These are phyloP conservation scores for Cryphonectria naterciae DNA, from an alignment of 2,329 filamentous ascomycete genomes.

Conservation along the genomic window DNA sequence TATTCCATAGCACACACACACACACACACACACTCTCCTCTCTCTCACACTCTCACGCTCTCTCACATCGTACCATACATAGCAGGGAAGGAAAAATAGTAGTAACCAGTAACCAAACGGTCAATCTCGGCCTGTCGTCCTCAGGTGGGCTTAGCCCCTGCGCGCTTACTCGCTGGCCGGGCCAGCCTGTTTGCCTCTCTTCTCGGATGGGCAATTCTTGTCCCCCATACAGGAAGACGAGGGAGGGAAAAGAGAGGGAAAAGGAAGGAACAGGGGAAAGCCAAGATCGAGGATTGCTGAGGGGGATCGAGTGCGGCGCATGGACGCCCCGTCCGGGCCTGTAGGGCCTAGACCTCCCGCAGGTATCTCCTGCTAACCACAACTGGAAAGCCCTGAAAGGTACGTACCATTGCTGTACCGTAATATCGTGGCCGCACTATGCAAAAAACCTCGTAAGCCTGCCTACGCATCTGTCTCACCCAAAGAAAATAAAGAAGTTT, in stretches of 20 bases:
- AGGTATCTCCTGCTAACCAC: background rate
- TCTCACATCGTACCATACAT: too few relatives aligned
- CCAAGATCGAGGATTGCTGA: constrained; percentile 24
- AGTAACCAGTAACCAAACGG: background rate
- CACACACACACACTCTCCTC: background rate
- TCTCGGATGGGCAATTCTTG: background rate
- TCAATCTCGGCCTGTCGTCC: constrained; percentile 5
- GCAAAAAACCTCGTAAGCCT: background rate
- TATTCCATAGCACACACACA: background rate
- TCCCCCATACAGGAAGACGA: background rate
- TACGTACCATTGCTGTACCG: background rate
- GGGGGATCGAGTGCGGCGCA: constrained; percentile 12
- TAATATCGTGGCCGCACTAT: background rate
- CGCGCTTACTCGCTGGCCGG: background rate
- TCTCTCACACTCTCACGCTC: too few relatives aligned
- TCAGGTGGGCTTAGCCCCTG: constrained; percentile 5
- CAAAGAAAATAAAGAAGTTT: background rate
- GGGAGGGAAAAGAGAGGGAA: background rate
- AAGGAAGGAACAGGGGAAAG: background rate
- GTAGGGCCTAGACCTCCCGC: constrained; percentile 16
- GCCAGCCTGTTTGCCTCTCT: background rate
- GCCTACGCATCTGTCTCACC: too few relatives aligned
- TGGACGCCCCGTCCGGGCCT: background rate
- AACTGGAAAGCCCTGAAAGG: background rate
- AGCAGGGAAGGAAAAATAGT: too few relatives aligned